Conservation (phyloP, 495 filamentous ascomycete genomes). For the Talaromyces ruber region DNA sequence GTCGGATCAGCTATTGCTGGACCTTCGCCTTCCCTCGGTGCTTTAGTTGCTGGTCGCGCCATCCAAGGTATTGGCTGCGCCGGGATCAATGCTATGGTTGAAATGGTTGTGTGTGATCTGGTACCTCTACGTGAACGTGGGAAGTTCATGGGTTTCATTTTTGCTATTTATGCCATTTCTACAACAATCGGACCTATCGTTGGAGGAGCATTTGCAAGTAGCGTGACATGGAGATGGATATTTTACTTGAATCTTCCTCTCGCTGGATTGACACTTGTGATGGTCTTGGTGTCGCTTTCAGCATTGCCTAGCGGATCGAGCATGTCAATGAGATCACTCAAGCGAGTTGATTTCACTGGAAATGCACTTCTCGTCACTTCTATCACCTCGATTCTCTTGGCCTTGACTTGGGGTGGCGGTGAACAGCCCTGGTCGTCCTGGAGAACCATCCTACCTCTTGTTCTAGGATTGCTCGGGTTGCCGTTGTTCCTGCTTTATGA, state of each 20-base stretch:
- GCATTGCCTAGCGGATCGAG: background rate
- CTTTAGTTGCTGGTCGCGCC: constrained; percentile 21
- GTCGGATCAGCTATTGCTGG: constrained; percentile 15
- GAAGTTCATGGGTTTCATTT: constrained; percentile 18
- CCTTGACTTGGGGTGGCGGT: constrained; percentile 41
- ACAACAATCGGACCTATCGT: constrained; percentile 18
- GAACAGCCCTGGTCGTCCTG: constrained; percentile 35
- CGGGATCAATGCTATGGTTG: constrained; percentile 21
- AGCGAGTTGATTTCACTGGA: constrained; percentile 27
- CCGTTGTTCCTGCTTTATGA: constrained; percentile 10
- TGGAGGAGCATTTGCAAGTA: constrained; percentile 17
- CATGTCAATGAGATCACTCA: background rate
- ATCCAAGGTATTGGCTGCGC: constrained; percentile 28
- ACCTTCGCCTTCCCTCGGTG: constrained; percentile 3
- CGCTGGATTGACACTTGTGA: constrained; percentile 23
- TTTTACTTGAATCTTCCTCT: constrained; percentile 35
- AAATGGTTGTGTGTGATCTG: constrained; percentile 28
- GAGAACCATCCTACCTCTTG: constrained; percentile 36
- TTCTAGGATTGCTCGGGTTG: constrained; percentile 30
- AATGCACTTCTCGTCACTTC: constrained; percentile 33
- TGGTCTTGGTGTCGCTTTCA: constrained; percentile 7
- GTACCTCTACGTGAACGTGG: constrained; percentile 20
- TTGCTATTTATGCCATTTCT: constrained; percentile 13
- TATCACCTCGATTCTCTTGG: constrained; percentile 33
- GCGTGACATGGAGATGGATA: constrained; percentile 23